phyloP scores from a whole-genome alignment of 2,329 filamentous ascomycete genomes.

The Didymella exigua region DNA sequence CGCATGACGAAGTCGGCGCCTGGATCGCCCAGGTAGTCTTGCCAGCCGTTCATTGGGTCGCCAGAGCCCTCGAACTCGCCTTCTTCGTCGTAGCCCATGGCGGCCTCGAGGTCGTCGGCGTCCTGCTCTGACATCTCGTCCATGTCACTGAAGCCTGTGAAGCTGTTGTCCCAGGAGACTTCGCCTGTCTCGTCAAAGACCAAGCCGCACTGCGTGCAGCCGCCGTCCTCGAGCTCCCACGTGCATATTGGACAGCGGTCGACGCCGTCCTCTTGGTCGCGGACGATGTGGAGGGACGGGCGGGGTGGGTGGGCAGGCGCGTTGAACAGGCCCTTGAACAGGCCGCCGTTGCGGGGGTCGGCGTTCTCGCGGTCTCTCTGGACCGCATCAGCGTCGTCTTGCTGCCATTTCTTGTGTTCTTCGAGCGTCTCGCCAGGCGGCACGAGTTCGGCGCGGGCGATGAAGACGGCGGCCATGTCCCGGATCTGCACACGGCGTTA shows the following conservation, averaged over 20 bases:
- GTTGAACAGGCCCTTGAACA: conserved; percentile 68
- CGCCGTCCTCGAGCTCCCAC: conserved; percentile 67
- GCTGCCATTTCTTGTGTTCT: conserved; percentile 63
- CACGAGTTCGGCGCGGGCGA: conserved; percentile 64
- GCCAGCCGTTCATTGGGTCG: conserved; percentile 39
- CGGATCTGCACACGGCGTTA: conserved; percentile 57
- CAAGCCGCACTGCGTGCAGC: conserved; percentile 60
- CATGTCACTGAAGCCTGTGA: conserved; percentile 54
- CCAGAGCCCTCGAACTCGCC: conserved; percentile 42
- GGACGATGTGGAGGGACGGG: conserved; percentile 50
- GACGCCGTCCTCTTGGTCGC: conserved; percentile 65
- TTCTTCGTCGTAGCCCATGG: conserved; percentile 53
- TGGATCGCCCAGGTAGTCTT: conserved; percentile 36
- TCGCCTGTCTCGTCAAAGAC: conserved; percentile 57
- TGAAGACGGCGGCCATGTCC: conserved; percentile 68
- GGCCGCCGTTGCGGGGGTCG: conserved; percentile 58
- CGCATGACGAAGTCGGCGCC: conserved; percentile 44
- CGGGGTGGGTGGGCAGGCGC: conserved; percentile 27
- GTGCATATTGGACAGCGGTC: conserved; percentile 66
- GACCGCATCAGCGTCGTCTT: conserved; percentile 64
- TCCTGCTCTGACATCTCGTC: conserved; percentile 51
- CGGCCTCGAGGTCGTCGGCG: conserved; percentile 46
- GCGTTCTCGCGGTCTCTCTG: conserved; percentile 64
- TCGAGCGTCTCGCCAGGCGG: conserved; percentile 67
- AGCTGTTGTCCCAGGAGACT: conserved; percentile 46